These are phyloP conservation scores for Leptographium flavum DNA, from an alignment of 2,329 filamentous ascomycete species.

Conservation along the genomic window DNA sequence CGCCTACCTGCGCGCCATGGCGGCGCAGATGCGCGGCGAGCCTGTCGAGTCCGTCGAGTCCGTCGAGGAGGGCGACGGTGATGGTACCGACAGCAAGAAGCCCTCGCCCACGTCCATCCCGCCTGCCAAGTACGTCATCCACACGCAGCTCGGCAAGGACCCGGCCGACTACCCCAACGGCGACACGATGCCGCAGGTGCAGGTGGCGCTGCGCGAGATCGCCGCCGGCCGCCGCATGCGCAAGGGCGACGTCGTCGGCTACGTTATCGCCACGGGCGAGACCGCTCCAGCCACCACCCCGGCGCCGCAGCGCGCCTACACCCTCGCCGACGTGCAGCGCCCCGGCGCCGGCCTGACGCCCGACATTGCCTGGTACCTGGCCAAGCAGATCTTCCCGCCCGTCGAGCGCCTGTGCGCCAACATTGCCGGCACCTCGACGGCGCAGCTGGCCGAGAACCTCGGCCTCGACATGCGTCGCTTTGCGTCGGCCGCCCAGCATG, in stretches of 20 bases:
- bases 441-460: conserved; percentile 81
- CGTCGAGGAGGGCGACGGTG: neutral
- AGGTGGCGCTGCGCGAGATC: conserved; percentile 81
- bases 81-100: neutral
- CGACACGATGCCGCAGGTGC: conserved; percentile 90
- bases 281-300: conserved; percentile 38
- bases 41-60: neutral
- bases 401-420: conserved; percentile 96
- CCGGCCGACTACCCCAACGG: conserved; percentile 90
- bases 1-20: conserved; percentile 78
- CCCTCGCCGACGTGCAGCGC: conserved; percentile 73
- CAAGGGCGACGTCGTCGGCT: conserved; percentile 90
- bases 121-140: conserved; percentile 86
- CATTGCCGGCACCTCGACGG: conserved; percentile 81
- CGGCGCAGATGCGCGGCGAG: conserved; percentile 66
- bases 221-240: conserved; percentile 77
- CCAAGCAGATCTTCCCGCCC: conserved; percentile 95
- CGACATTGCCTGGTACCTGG: conserved; percentile 95
- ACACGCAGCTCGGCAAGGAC: conserved; percentile 89
- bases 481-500: conserved; percentile 28
- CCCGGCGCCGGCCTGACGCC: conserved; percentile 60
- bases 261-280: conserved; percentile 63
- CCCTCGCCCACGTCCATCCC: conserved; percentile 24
- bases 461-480: conserved; percentile 87
- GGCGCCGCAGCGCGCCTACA: conserved; percentile 78